Conservation (phyloP, 1,284 basidiomycete species). For the Boletus austroedulis region DNA sequence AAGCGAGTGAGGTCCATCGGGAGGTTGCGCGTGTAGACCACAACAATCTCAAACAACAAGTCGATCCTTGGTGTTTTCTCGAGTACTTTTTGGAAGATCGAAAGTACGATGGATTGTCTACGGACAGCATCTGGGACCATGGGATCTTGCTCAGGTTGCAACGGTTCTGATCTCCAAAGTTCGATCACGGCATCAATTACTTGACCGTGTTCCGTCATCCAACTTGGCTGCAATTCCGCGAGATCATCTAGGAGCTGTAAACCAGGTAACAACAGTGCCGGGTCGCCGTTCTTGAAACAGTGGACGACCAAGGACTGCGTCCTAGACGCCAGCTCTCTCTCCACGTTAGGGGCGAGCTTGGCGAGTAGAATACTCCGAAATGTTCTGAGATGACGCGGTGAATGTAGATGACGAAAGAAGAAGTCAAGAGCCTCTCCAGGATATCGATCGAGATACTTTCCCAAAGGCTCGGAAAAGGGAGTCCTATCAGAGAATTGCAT, state of each 20-base stretch:
- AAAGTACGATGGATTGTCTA: slow-evolving; percentile 68
- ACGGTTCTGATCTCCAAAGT: slow-evolving; percentile 65
- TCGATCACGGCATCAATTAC: slow-evolving; percentile 68
- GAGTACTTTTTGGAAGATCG: slow-evolving; percentile 75
- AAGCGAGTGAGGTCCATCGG: slow-evolving; percentile 81
- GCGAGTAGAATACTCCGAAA: slow-evolving; percentile 80
- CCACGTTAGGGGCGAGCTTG: slow-evolving; percentile 71
- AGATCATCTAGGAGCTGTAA: slow-evolving; percentile 81
- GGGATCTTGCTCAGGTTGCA: slow-evolving; percentile 48
- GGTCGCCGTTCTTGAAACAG: slow-evolving; percentile 57
- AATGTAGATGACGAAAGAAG: slow-evolving; percentile 78
- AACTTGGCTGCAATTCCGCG: slow-evolving; percentile 60
- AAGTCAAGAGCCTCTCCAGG: slow-evolving; percentile 82
- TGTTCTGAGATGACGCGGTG: slow-evolving; percentile 75
- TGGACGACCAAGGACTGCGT: slow-evolving; percentile 60
- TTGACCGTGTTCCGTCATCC: slow-evolving; percentile 68
- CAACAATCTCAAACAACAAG: slow-evolving; percentile 85
- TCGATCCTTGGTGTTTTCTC: slow-evolving; percentile 75
- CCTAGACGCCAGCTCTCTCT: slow-evolving; percentile 69
- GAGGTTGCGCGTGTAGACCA: slow-evolving; percentile 78
- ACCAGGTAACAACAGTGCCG: slow-evolving; percentile 59
- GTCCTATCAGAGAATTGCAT: slow-evolving; percentile 88
- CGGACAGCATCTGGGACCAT: slow-evolving; percentile 55
- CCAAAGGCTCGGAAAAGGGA: slow-evolving; percentile 93
- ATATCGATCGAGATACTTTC: slow-evolving; percentile 90